These are phyloP conservation scores for Cutaneotrichosporon sp. DNA, from an alignment of 1,284 basidiomycete species.

Conservation along the genomic window DNA sequence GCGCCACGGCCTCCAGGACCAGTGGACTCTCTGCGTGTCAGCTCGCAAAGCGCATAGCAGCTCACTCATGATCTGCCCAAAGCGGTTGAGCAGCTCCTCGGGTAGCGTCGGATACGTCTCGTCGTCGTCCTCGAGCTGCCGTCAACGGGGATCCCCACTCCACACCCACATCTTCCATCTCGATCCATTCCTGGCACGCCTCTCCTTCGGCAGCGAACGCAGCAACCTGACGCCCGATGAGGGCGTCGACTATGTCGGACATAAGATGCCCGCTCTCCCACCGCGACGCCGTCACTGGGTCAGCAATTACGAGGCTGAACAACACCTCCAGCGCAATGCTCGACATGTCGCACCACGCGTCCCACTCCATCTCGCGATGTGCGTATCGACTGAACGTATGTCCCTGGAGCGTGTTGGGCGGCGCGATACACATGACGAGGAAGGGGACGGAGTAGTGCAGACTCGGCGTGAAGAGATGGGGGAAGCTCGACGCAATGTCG, in stretches of 20 bases:
- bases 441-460: conserved; percentile 63
- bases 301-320: conserved; percentile 32
- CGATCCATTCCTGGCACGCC: conserved; percentile 60
- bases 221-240: conserved; percentile 34
- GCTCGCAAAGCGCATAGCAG: neutral
- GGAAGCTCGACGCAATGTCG: conserved; percentile 62
- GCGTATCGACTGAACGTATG: conserved; percentile 31
- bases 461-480: conserved; percentile 60
- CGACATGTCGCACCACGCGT: conserved; percentile 71
- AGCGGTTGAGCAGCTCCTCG: conserved; percentile 69
- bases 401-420: conserved; percentile 21
- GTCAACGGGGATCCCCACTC: neutral
- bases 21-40: conserved; percentile 53
- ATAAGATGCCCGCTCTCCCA: conserved; percentile 31
- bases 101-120: conserved; percentile 67
- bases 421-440: conserved; percentile 47
- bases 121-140: conserved; percentile 62
- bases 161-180: conserved; percentile 60
- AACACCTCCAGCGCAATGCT: conserved; percentile 48
- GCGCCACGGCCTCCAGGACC: conserved; percentile 68
- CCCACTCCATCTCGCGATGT: conserved; percentile 48
- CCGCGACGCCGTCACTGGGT: conserved; percentile 19
- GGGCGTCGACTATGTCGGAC: conserved; percentile 28
- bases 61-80: conserved; percentile 64
- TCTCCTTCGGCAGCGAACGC: conserved; percentile 48